Evolutionary conservation across 1,284 basidiomycete species (phyloP), one percentile per base, ranked within the genome.

Genomic region (Trametes sp.): DNA sequence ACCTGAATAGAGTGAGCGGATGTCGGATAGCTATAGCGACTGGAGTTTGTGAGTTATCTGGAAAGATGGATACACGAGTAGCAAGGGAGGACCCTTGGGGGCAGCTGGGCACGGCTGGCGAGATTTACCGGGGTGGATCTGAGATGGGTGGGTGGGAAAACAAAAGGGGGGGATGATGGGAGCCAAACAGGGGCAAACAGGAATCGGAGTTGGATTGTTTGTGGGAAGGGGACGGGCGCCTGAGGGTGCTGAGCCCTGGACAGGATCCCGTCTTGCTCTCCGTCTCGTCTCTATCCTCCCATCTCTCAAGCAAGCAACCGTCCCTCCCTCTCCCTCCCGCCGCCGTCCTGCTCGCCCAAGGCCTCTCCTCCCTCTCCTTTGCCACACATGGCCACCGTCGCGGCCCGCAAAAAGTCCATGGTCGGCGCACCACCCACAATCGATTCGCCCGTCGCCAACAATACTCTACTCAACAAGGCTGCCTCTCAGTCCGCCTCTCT

Each of bases 401-500:
- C 90, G 73, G 87, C 84, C 76, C 89, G 92, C 76, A 93, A 93
- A 89, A 93, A 92, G 81, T 91, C 89, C 57, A 85, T 93, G 72
- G 82, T 88, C 62, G 87, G 89, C 63, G 84, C 81, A 54, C 87
- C 83, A 68, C 83, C 91, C 57, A 81, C 84, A 52, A 90, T 92
- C 75, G 90, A 92, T 72, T 85, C 84, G 21, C 90, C 89, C 58
- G 82, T 91, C 71, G 87, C 86, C 67, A 85, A 87, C 75, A 92
- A 90, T 81, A 92, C 88, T 57, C 88, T 93, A 68, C 90, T 94
- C 81, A 94, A 94, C 81, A 92, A 93, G 77, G 82, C 90, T 58
- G 92, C 92, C 33, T 89, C 89, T 57, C 85, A 89, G 71, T 90
- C 89, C 21, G 89, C 90, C 24, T 93, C 92, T 36, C 90, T 94